Evolutionary conservation across 2,329 filamentous ascomycete genomes (phyloP), one percentile per base, ranked within the genome.

Genomic region (Lachnellula willkommii): DNA sequence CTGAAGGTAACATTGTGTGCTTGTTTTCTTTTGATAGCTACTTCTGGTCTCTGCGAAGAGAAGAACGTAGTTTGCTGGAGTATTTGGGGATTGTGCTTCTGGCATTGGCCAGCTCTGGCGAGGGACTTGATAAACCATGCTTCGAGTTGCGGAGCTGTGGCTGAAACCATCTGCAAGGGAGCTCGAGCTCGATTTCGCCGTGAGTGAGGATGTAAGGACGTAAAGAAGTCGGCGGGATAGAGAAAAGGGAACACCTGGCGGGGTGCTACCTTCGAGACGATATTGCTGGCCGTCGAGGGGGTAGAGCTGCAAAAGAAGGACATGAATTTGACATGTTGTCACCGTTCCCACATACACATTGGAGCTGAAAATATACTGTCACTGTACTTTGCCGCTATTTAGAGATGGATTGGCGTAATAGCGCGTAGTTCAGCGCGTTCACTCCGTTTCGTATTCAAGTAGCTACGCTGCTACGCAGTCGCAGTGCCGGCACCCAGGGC

Each of bases 301-400:
- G 78, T 74, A 72, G 78, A 75, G 73, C 74, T 74, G 73, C 76
- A 76, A 74, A 79, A 70, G 74, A 78, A 74, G 80, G 79, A 82
- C 83, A 87, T 86, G 81, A 80, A 79, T 70, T 74, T 75, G 73
- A 77, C 83, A 86, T 85, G 65, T 75, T 83, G 80, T 63, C 58
- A 66, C 63, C 59, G 58, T 61, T 50, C 54, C 49, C 58, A 55
- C 50, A 58, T 40, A 58, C 22, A 43, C 64, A 67, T 66, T 64
- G 50, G 45, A 63, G 58, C 42, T 59, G 43, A 48, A 45, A 24
- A 56, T n/a, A 36, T 50, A 17, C 7, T 56, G 28, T 20, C 43
- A 20, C 15, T 45, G 20, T 45, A 37, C 26, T 37, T 48, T 20
- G 17, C 15, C 36, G 22, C n/a, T 40, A 14, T 39, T 47, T 14